phyloP scores from a whole-genome alignment of 305 asterid genomes.

The Solanum aculeatissimum region DNA sequence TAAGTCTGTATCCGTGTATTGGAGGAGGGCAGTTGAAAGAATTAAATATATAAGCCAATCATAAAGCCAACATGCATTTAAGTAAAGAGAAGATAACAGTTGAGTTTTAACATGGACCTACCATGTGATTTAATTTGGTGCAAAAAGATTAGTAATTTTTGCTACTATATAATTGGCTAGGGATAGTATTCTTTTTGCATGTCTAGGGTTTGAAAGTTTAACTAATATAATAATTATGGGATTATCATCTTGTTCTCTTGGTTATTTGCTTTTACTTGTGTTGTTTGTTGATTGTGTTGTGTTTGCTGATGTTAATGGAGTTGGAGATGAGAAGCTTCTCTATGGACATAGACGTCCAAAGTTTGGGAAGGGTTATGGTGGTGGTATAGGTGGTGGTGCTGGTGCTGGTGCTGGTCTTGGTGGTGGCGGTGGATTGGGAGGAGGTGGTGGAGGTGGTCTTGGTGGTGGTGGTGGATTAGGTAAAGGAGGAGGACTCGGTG shows the following conservation, averaged over 20 bases:
- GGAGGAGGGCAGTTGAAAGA: not conserved
- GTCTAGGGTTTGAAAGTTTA: not conserved
- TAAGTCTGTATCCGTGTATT: not conserved
- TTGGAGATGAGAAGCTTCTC: not conserved
- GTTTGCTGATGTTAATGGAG: not conserved
- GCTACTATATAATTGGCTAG: not conserved
- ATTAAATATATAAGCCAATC: not conserved
- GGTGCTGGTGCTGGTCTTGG: not conserved
- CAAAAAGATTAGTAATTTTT: not conserved
- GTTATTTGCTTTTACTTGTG: not conserved
- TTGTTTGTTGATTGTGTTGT: constrained; percentile 2
- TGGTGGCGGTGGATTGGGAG: not conserved
- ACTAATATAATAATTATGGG: not conserved
- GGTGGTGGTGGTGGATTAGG: not conserved
- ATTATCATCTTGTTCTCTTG: not conserved
- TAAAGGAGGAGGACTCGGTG: not conserved
- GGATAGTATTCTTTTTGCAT: not conserved
- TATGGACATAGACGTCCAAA: not conserved
- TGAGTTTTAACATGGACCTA: not conserved
- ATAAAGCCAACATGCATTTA: not conserved
- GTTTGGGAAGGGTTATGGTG: not conserved
- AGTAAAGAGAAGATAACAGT: not conserved
- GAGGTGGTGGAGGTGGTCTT: not conserved
- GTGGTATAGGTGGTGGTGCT: not conserved
- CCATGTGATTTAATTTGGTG: not conserved